Conservation (phyloP, 208 protist genomes). For the Lotmaria passim region DNA sequence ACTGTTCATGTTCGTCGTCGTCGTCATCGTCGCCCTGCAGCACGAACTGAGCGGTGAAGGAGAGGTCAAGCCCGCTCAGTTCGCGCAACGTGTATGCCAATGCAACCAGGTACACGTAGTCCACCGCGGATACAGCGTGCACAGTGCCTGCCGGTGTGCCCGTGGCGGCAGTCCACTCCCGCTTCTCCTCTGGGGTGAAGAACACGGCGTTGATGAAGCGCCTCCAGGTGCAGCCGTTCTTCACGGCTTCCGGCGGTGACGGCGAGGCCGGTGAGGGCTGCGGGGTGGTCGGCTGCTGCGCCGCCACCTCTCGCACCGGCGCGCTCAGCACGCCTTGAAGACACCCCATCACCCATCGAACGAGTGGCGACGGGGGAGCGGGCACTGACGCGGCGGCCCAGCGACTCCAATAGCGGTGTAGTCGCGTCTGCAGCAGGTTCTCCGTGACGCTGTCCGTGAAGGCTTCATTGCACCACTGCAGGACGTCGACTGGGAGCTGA, state of each 20-base stretch:
- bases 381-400: not conserved
- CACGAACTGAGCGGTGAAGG: constrained; percentile 19
- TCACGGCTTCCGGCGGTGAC: not conserved
- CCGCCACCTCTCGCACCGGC: not conserved
- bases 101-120: constrained; percentile 25
- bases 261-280: not conserved
- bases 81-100: constrained; percentile 27
- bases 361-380: constrained; percentile 19
- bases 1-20: not conserved
- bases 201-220: constrained; percentile 36
- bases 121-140: constrained; percentile 21
- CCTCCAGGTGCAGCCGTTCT: constrained; percentile 23
- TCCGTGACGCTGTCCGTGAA: constrained; percentile 19
- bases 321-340: constrained; percentile 12
- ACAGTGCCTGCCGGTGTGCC: constrained; percentile 12
- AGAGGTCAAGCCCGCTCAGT: constrained; percentile 16
- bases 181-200: constrained; percentile 19
- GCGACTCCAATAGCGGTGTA: constrained; percentile 24
- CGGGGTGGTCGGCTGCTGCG: not conserved
- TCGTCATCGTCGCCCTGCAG: constrained; percentile 29
- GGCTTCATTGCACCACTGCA: constrained; percentile 19
- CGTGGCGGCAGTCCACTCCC: constrained; percentile 3
- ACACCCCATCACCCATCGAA: constrained; percentile 30
- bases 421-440: constrained; percentile 13
- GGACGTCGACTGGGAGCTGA: constrained; percentile 11